Conservation (phyloP, 1,284 basidiomycete species). For the Cryptococcus maquisensis region DNA sequence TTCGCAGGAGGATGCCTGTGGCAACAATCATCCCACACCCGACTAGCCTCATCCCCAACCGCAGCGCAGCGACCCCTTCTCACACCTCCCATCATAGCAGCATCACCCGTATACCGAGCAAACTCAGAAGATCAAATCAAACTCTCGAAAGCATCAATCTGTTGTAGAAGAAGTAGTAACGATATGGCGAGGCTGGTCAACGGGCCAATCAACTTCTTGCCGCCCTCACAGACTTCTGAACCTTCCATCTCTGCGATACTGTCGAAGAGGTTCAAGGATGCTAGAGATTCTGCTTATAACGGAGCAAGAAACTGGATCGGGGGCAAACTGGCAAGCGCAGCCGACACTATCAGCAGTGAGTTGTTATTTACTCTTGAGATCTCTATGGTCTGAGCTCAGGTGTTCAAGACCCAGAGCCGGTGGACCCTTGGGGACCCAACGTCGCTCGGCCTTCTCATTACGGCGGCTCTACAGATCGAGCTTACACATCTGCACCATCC, state of each 20-base stretch:
- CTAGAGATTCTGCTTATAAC: neutral
- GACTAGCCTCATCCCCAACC: too few relatives aligned
- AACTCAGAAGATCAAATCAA: too few relatives aligned
- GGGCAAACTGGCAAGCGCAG: neutral
- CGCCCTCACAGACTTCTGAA: neutral
- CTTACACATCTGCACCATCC: too few relatives aligned
- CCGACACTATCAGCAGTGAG: neutral
- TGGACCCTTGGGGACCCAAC: too few relatives aligned
- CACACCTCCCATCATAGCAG: too few relatives aligned
- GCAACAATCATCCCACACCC: too few relatives aligned
- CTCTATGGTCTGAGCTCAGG: neutral
- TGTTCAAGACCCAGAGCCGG: too few relatives aligned
- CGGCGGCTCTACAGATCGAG: too few relatives aligned
- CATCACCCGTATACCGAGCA: too few relatives aligned
- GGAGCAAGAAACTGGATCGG: neutral
- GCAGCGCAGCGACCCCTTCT: too few relatives aligned
- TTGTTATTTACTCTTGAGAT: neutral
- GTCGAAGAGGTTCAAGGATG: neutral
- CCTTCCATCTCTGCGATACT: neutral
- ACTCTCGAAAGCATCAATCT: too few relatives aligned
- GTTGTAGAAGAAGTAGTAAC: neutral
- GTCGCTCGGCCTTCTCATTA: too few relatives aligned
- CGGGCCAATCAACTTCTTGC: neutral
- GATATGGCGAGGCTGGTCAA: neutral
- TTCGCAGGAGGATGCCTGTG: neutral